phyloP scores from a whole-genome alignment of 129 eudicot genomes.

The Arctium minus region DNA sequence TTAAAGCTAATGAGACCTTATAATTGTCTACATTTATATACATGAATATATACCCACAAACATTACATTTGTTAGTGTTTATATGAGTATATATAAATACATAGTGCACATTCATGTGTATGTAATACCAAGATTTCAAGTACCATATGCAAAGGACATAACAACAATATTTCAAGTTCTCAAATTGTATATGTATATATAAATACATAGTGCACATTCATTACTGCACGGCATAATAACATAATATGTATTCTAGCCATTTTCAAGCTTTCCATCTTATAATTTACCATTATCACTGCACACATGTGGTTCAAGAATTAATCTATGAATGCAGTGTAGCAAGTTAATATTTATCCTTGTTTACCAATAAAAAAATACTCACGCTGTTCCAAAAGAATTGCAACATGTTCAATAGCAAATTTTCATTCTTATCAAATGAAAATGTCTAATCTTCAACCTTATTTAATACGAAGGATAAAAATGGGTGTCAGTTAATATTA shows the following conservation, averaged over 20 bases:
- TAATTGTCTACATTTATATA: not conserved
- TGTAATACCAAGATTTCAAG: slow-evolving; percentile 10
- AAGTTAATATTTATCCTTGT: not conserved
- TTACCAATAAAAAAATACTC: not conserved
- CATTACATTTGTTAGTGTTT: not conserved
- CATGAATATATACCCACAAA: not conserved
- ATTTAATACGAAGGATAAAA: not conserved
- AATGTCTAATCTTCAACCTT: not conserved
- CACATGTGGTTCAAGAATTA: not conserved
- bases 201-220: no score
- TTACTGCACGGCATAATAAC: not conserved
- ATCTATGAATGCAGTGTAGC: not conserved
- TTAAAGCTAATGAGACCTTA: not conserved
- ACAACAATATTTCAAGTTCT: no score
- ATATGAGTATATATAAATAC: not conserved
- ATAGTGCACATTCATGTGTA: not conserved
- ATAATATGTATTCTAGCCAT: not conserved
- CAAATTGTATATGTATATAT: no score
- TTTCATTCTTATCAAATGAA: no score
- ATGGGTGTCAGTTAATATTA: not conserved
- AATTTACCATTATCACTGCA: not conserved
- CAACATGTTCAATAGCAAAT: not conserved
- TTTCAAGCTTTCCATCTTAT: not conserved
- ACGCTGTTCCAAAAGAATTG: not conserved
- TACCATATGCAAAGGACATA: not conserved